Evolutionary conservation across 2,329 filamentous ascomycete species (phyloP).

Genomic region (Apiospora pterosperma): DNA sequence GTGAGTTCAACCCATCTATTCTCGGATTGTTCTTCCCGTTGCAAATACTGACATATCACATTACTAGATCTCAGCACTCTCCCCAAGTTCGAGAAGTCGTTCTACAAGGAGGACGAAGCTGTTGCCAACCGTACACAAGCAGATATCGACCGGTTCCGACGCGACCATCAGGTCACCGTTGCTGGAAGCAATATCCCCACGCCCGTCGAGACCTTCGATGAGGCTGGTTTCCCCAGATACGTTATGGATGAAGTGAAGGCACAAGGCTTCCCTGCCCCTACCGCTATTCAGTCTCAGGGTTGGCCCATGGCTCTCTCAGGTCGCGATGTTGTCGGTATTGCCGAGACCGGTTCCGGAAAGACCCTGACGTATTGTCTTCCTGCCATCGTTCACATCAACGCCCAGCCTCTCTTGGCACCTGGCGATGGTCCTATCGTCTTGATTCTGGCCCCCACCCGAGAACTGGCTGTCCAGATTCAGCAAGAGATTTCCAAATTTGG

Average conservation of each 20-base stretch:
- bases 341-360: conserved; percentile 98
- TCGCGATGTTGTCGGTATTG: conserved; percentile 97
- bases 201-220: conserved; percentile 95
- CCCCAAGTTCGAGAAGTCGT: conserved; percentile 98
- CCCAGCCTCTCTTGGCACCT: conserved; percentile 90
- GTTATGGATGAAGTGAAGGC: conserved; percentile 99
- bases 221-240: conserved; percentile 94
- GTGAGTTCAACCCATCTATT: conserved; percentile 32
- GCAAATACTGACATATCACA: conserved; percentile 17
- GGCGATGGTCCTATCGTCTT: conserved; percentile 96
- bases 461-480: conserved; percentile 97
- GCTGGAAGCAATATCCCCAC: conserved; percentile 80
- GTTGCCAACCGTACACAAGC: conserved; percentile 70
- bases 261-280: conserved; percentile 90
- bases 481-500: conserved; percentile 98
- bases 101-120: conserved; percentile 92
- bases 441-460: conserved; percentile 92
- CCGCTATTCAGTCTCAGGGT: conserved; percentile 95
- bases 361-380: conserved; percentile 97
- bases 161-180: conserved; percentile 79
- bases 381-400: conserved; percentile 99
- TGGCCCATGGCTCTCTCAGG: conserved; percentile 99
- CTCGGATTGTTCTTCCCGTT: conserved; percentile 1
- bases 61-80: conserved; percentile 66
- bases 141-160: conserved; percentile 87